Percentiles rank a stretch among this genome's conserved stretches.
Conservation (phyloP, 139 green algal genomes). For the Volvox africanus region DNA sequence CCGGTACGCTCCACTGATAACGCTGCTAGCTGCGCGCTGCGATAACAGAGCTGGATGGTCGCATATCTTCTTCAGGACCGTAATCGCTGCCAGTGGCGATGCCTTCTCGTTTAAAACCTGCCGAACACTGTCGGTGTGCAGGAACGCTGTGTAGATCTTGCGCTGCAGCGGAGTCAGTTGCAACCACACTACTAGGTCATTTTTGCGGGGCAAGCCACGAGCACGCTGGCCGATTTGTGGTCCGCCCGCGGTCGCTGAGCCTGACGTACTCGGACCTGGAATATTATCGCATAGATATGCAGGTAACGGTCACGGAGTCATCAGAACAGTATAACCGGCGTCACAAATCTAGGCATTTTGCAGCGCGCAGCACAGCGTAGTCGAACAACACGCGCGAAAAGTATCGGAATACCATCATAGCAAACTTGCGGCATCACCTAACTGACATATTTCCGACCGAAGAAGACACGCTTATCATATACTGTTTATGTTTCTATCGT, state of each 20-base stretch:
- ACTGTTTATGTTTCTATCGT: too few species aligned
- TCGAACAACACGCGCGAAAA: too few species aligned
- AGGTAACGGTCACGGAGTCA: too few species aligned
- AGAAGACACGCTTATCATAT: too few species aligned
- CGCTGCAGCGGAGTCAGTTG: constrained; percentile 77
- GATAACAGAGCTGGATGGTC: constrained; percentile 93
- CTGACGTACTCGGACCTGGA: not conserved
- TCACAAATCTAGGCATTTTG: too few species aligned
- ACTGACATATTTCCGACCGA: too few species aligned
- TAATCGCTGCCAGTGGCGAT: constrained; percentile 82
- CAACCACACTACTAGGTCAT: constrained; percentile 97
- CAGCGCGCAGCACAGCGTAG: too few species aligned
- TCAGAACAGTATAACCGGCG: too few species aligned
- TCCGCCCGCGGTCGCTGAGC: not conserved
- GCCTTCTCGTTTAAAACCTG: constrained; percentile 85
- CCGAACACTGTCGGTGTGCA: constrained; percentile 79
- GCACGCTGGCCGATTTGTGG: constrained; percentile 37
- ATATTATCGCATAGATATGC: not conserved
- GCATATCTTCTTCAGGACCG: constrained; percentile 92
- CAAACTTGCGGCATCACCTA: too few species aligned
- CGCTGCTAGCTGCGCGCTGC: constrained; percentile 58
- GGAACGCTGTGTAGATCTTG: constrained; percentile 67
- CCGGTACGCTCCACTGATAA: constrained; percentile 53
- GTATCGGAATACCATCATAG: too few species aligned
- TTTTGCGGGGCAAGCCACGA: constrained; percentile 77